Conservation (phyloP, 768 basidiomycete genomes). For the Russula olivacea region DNA sequence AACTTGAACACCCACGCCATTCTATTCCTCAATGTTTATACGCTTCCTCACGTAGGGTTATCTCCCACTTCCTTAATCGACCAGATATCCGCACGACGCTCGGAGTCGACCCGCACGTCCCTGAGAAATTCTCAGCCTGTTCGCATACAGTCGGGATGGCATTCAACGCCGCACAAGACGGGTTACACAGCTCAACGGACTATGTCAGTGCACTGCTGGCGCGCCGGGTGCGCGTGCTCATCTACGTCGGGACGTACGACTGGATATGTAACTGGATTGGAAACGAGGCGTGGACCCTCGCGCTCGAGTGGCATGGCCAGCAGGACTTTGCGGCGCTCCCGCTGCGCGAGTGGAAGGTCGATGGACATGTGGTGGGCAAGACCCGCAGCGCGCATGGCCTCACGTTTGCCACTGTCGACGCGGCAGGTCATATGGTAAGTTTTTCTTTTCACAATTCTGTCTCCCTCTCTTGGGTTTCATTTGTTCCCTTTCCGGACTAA, state of each 20-base stretch:
- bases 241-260: constrained; percentile 52
- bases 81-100: constrained; percentile 48
- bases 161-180: constrained; percentile 46
- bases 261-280: constrained; percentile 59
- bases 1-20: neutral
- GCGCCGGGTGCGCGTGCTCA: constrained; percentile 46
- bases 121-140: constrained; percentile 39
- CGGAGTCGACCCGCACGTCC: constrained; percentile 51
- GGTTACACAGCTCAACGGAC: constrained; percentile 28
- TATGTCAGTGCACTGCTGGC: constrained; percentile 52
- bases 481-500: neutral
- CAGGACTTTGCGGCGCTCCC: constrained; percentile 40
- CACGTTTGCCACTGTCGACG: constrained; percentile 56
- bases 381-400: constrained; percentile 50
- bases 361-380: constrained; percentile 47
- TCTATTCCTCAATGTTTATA: neutral
- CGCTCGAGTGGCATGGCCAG: constrained; percentile 55
- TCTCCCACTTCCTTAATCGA: constrained; percentile 56
- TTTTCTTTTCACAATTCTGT: neutral
- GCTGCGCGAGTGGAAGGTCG: constrained; percentile 50
- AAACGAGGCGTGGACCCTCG: constrained; percentile 55
- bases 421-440: constrained; percentile 69
- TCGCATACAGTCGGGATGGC: constrained; percentile 40
- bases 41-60: constrained; percentile 37
- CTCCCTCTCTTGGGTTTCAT: neutral